Evolutionary conservation across 768 basidiomycete genomes (phyloP).

Genomic region (Calocybe cyanea): DNA sequence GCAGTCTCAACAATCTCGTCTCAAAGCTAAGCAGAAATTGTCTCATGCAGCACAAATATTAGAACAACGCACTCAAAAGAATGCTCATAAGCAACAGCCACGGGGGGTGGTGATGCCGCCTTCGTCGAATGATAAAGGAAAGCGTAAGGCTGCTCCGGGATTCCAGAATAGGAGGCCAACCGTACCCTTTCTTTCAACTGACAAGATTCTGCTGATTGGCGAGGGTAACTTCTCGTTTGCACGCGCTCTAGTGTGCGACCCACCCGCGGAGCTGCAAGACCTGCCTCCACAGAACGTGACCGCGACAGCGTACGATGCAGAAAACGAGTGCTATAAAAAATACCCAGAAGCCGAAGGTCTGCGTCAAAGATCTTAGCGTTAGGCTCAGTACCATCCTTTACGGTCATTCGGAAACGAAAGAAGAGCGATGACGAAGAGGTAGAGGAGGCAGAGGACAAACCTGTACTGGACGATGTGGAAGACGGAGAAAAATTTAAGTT

Average conservation of each 20-base stretch:
- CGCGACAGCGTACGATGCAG: slow-evolving; percentile 83
- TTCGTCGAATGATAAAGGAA: slow-evolving; percentile 20
- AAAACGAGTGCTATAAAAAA: slow-evolving; percentile 73
- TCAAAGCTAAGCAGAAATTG: slow-evolving; percentile 58
- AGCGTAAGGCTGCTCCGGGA: slow-evolving; percentile 36
- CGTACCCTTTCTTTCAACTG: slow-evolving; percentile 61
- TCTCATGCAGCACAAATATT: slow-evolving; percentile 48
- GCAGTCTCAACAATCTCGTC: slow-evolving; percentile 63
- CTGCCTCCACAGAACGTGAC: slow-evolving; percentile 67
- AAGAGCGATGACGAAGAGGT: slow-evolving; percentile 44
- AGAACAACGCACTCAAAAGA: slow-evolving; percentile 41
- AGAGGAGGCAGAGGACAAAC: slow-evolving; percentile 32
- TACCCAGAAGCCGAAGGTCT: slow-evolving; percentile 72
- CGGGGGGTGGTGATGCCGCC: slow-evolving; percentile 9
- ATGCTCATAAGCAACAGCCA: slow-evolving; percentile 10
- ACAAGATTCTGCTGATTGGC: slow-evolving; percentile 76
- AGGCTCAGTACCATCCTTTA: slow-evolving; percentile 51
- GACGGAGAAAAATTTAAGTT: slow-evolving; percentile 24
- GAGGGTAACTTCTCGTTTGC: slow-evolving; percentile 97
- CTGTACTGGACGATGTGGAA: slow-evolving; percentile 18
- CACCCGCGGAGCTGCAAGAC: slow-evolving; percentile 43
- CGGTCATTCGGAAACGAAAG: slow-evolving; percentile 40
- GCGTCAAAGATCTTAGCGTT: slow-evolving; percentile 54
- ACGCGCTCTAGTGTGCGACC: slow-evolving; percentile 56
- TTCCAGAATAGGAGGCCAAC: slow-evolving; percentile 35